Evolutionary conservation across 345 rosid species (phyloP).

Genomic region (Eucalyptus pauciflora): DNA sequence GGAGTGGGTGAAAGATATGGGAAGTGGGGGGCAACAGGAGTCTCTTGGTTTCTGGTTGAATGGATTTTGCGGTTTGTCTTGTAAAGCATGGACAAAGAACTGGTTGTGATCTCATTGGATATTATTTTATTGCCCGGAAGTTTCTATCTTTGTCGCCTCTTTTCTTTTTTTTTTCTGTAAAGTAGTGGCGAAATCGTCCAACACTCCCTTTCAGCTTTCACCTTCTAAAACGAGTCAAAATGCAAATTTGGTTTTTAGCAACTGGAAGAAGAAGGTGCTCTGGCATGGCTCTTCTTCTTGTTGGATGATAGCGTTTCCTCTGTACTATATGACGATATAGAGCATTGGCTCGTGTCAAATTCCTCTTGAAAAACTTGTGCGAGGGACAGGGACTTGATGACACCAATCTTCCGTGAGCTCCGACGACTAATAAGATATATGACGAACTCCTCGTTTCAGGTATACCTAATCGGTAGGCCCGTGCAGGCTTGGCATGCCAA

Average conservation of each 20-base stretch:
- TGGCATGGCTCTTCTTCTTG: not conserved
- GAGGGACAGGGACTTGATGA: not conserved
- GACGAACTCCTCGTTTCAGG: not conserved
- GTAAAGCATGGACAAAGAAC: not conserved
- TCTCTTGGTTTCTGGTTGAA: not conserved
- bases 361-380: not conserved
- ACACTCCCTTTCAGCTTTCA: not conserved
- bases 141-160: not conserved
- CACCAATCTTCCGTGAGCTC: not conserved
- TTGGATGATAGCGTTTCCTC: not conserved
- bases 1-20: not conserved
- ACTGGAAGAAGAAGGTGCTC: not conserved
- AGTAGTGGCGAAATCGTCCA: not conserved
- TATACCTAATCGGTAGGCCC: not conserved
- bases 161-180: not conserved
- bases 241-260: not conserved
- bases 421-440: not conserved
- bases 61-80: not conserved
- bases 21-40: not conserved
- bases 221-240: not conserved
- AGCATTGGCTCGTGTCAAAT: not conserved
- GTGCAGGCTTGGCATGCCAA: not conserved
- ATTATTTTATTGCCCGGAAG: not conserved
- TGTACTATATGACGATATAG: not conserved
- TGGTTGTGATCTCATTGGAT: not conserved